Base-by-base conservation (phyloP, 352 stramenopile genomes). In the Globisporangium spinosum region DNA sequence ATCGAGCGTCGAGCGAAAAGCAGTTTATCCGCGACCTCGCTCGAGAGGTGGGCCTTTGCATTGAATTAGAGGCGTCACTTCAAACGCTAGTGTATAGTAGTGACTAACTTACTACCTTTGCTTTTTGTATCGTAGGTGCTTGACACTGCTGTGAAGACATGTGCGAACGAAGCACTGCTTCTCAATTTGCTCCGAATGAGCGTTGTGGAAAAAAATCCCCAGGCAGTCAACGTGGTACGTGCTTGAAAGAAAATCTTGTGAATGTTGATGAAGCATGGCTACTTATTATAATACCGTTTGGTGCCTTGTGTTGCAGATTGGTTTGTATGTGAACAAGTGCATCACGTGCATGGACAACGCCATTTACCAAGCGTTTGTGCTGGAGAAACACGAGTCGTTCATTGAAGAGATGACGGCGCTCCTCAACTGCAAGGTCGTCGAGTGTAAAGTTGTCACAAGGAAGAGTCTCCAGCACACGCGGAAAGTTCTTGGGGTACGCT, bases 11-110 rank as follows among this genome's bases (percentile, higher is more conserved):
- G 8, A 89, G 73, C n/a, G 82, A 93, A 68, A 93, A 93, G 69
- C 80, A 90, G 58, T 93, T 93, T 63, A 78, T 93, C 25, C 77
- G 73, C 0, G 82, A 93, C n/a, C 64, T 89, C 25, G 82, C 84
- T 9, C 70, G 66, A 54, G 66, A 85, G 25, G 79, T 70, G 29
- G 29, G 29, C 29, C 29, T 32, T 32, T 32, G 4, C 29, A 0
- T 8, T 32, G 29, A 32, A 32, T 7, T 4, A 32, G 29, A 32
- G 29, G 7, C 29, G 29, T 32, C 29, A 8, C 29, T 32, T 32
- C 29, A 32, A 32, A 32, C 29, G 29, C 29, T 32, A 32, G 29
- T 7, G 29, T 32, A 32, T 32, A 8, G 12, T 57, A 22, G 27
- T 53, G 32, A 54, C 51, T 49, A 2, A 47, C 1, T 12, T 23